Evolutionary conservation across 2,329 filamentous ascomycete genomes (phyloP).

Genomic region (Colletotrichum simmondsii): DNA sequence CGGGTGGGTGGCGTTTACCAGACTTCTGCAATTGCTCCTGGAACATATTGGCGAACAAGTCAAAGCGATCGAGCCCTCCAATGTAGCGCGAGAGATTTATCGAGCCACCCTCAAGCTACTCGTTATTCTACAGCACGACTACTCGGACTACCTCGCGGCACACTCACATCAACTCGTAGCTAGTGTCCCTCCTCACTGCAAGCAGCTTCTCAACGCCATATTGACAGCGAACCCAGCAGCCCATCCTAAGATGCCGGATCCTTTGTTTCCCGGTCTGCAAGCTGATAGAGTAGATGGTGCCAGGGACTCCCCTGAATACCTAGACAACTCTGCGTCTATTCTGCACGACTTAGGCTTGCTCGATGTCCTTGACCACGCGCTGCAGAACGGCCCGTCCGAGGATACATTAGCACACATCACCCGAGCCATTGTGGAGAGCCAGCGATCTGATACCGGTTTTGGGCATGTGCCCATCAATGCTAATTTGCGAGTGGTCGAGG

Average conservation of each 20-base stretch:
- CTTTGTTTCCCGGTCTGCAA: slow-evolving; percentile 78
- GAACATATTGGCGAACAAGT: slow-evolving; percentile 82
- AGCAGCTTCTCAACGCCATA: slow-evolving; percentile 89
- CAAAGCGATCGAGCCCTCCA: slow-evolving; percentile 76
- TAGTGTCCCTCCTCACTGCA: slow-evolving; percentile 83
- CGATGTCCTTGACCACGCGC: slow-evolving; percentile 68
- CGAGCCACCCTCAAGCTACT: slow-evolving; percentile 85
- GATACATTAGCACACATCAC: slow-evolving; percentile 82
- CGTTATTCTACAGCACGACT: slow-evolving; percentile 90
- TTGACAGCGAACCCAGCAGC: slow-evolving; percentile 79
- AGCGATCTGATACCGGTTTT: slow-evolving; percentile 69
- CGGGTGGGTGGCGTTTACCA: slow-evolving; percentile 82
- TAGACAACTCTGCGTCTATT: slow-evolving; percentile 69
- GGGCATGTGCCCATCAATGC: slow-evolving; percentile 75
- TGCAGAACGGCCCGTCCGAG: slow-evolving; percentile 72
- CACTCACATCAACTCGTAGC: slow-evolving; percentile 87
- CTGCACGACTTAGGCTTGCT: slow-evolving; percentile 66
- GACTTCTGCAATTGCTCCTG: slow-evolving; percentile 78
- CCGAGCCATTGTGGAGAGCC: slow-evolving; percentile 74
- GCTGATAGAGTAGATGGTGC: slow-evolving; percentile 82
- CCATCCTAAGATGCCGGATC: slow-evolving; percentile 78
- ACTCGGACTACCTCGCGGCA: slow-evolving; percentile 89
- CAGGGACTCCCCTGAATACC: slow-evolving; percentile 72
- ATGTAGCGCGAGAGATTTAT: slow-evolving; percentile 84
- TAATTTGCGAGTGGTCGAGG: slow-evolving; percentile 79